Conservation (phyloP, 2,329 filamentous ascomycete genomes). For the Fusarium aywerte region DNA sequence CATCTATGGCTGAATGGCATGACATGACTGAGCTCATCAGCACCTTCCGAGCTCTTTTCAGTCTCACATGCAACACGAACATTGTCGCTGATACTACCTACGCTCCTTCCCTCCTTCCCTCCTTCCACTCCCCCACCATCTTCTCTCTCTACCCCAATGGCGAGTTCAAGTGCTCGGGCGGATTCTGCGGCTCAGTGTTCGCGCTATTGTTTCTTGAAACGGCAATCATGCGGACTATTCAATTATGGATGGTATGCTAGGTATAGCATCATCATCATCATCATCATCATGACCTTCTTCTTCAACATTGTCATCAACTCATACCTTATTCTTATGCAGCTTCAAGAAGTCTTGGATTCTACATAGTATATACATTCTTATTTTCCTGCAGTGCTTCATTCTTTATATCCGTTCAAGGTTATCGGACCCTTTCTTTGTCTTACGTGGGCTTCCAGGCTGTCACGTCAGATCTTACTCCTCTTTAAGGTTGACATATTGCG, state of each 20-base stretch:
- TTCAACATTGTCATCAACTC: conserved; percentile 4
- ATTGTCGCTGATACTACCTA: conserved; percentile 17
- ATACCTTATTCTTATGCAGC: not conserved
- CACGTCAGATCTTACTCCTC: conserved; percentile 7
- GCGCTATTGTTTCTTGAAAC: conserved; percentile 11
- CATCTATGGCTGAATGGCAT: conserved; percentile 6
- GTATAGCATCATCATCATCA: not conserved
- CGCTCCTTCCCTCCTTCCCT: not conserved
- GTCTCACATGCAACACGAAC: conserved; percentile 16
- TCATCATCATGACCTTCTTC: not conserved
- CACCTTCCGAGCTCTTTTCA: not conserved
- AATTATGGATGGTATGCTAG: not conserved
- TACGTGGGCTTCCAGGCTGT: conserved; percentile 5
- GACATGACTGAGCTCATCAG: conserved; percentile 13
- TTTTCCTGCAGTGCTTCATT: not conserved
- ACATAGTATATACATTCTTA: not conserved
- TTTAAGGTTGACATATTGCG: conserved; percentile 5
- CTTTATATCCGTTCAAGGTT: not conserved
- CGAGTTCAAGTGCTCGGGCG: conserved; percentile 9
- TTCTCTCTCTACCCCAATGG: conserved; percentile 23
- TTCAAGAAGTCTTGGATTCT: conserved; percentile 29
- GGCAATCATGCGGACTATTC: conserved; percentile 13
- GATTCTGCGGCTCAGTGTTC: conserved; percentile 25
- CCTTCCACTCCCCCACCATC: conserved; percentile 16
- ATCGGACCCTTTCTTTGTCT: conserved; percentile 18